Evolutionary conservation across 345 rosid species (phyloP), one percentile per base, ranked within the genome.

Genomic region (Gossypium turneri): DNA sequence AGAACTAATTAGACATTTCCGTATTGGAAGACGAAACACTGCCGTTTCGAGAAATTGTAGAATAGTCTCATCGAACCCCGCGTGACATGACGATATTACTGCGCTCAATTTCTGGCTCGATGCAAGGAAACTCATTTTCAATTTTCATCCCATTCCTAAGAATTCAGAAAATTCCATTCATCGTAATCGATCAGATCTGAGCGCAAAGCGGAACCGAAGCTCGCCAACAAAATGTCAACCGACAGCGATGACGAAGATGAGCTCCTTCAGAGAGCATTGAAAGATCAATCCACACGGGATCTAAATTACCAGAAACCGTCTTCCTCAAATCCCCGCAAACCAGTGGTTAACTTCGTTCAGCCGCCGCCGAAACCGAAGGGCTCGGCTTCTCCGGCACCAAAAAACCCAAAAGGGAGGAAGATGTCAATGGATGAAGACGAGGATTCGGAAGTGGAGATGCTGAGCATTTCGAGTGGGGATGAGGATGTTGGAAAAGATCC

Each of bases 381-480:
- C 56, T 60, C 53, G 50, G 52, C 79, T 44, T 67, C 71, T 24
- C 67, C 81, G 80, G 76, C 82, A 16, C 56, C 55, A 17, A 81
- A 80, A 63, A 80, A 75, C 57, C 63, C 84, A 73, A 76, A 78
- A 43, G 82, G 22, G 57, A 81, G 85, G 81, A 82, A 81, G 61
- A 75, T 78, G 51, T 76, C 84, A 9, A 76, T 83, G 86, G 94
- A 85, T 15, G 96, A 92, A 1, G 97, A 93, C 27, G 98, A 94
- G 2, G 98, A 91, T 74, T 95, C 99, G 77, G 99, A 93, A 84
- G 94, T 95, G 63, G 99, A 95, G 87, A 84, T 95, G 96, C 90
- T 95, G 12, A 95, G 99, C 80, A 95, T 95, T 76, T 95, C 98
- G 22, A 95, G 99, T 71, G 98, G 99, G 53, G 99, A 95, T 47